These are phyloP conservation scores for Saturnispora saitoi DNA, from an alignment of 805 yeast species.

Conservation along the genomic window DNA sequence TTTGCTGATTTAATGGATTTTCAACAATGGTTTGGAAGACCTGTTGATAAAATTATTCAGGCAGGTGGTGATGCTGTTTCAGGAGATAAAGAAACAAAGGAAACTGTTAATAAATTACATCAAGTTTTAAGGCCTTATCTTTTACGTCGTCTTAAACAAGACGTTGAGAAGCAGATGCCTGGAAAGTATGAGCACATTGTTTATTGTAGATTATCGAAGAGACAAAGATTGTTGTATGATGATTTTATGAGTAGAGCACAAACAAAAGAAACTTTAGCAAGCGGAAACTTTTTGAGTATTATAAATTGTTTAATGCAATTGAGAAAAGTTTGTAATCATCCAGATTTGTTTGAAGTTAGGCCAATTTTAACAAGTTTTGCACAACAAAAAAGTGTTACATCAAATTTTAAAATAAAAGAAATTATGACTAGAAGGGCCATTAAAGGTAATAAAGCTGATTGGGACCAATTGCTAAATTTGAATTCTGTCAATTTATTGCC, in stretches of 20 bases:
- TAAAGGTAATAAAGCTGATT: background rate
- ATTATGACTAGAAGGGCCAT: conserved; percentile 30
- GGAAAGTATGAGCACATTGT: conserved; percentile 93
- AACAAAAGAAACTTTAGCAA: conserved; percentile 85
- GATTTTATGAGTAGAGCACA: conserved; percentile 97
- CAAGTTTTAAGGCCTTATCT: conserved; percentile 90
- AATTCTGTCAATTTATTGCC: conserved; percentile 52
- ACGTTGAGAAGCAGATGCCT: conserved; percentile 98
- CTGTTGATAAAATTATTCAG: conserved; percentile 88
- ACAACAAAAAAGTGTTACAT: conserved; percentile 53
- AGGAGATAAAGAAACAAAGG: conserved; percentile 69
- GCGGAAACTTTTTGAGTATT: conserved; percentile 90
- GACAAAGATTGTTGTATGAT: conserved; percentile 87
- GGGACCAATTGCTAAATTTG: conserved; percentile 32
- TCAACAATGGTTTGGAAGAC: conserved; percentile 98
- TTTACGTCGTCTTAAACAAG: conserved; percentile 84
- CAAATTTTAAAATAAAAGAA: conserved; percentile 38
- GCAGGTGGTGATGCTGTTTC: conserved; percentile 40
- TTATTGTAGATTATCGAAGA: conserved; percentile 82
- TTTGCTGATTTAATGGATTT: conserved; percentile 94
- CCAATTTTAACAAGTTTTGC: conserved; percentile 90
- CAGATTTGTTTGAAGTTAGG: conserved; percentile 87
- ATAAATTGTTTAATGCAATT: conserved; percentile 97
- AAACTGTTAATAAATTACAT: conserved; percentile 82
- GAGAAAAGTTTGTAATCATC: conserved; percentile 89